Evolutionary conservation across 1,284 basidiomycete species (phyloP), one percentile per base, ranked within the genome.

Genomic region (Melampsora occidentalis): DNA sequence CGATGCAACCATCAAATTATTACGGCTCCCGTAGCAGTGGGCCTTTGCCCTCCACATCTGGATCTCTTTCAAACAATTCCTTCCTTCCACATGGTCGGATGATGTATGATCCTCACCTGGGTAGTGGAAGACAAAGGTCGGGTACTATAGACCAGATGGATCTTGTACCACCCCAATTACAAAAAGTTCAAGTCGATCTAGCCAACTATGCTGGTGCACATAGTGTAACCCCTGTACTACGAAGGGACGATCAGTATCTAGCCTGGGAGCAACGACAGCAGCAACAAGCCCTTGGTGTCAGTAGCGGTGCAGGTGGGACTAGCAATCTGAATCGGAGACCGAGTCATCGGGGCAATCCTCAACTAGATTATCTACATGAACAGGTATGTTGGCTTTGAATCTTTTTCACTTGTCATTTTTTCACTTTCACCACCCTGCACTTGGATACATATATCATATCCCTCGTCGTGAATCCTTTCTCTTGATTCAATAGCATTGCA

Each of bases 91-190:
- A 28, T 63, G 71, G 69, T 69, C 71, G 66, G 28, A 69, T 64
- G 28, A 69, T 69, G 31, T 76, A 57, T 73, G 72, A 69, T 64
- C 33, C 63, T 39, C 53, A 71, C 65, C 28, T 48, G 39, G 20
- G 77, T 65, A 42, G 66, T 48, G 35, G 88, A 88, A 81, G 85
- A 16, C 71, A 73, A 67, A 87, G 94, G 33, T 91, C 93, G 14
- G 95, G 94, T 83, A 97, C 95, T 42, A 91, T 95, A 84, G 85
- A 84, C 71, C 90, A 89, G 81, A 89, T 93, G 88, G 94, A 96
- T 81, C 87, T 89, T 78, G 90, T 98, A 22, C 96, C 96, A 25
- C 93, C 94, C 16, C 93, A 94, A 68, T 85, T 98, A 66, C 83
- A 82, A 71, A 83, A 82, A 79, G 78, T 83, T 22, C 83, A 82